phyloP scores from a whole-genome alignment of 225 moss, liverwort and hornwort genomes.

The Lunularia cruciata region DNA sequence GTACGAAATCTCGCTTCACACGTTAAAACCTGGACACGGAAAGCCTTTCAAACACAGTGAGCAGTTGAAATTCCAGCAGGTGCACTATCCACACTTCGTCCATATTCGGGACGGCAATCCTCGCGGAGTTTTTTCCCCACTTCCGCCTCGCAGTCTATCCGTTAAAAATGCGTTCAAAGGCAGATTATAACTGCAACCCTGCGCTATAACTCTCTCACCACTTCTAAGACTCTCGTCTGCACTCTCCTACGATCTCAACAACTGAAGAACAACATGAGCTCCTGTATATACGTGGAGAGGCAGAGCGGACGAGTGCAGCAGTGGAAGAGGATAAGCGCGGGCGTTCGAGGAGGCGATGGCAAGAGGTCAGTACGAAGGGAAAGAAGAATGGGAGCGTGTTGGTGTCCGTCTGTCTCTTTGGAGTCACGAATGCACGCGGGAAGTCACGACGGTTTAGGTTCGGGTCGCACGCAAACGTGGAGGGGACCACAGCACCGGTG shows the following conservation, averaged over 20 bases:
- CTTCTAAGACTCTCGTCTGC: neutral
- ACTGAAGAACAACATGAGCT: neutral
- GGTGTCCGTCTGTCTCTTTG: constrained; percentile 12
- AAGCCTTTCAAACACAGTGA: neutral
- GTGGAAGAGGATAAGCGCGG: neutral
- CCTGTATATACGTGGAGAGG: no score
- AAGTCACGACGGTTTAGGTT: constrained; percentile 20
- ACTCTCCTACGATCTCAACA: neutral
- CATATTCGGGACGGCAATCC: constrained; percentile 9
- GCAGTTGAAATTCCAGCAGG: neutral
- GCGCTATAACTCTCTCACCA: neutral
- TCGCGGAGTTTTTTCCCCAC: neutral
- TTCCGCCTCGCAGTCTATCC: no score
- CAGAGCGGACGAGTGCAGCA: neutral
- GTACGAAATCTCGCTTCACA: neutral
- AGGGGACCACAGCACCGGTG: constrained; percentile 5
- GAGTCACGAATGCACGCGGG: constrained; percentile 20
- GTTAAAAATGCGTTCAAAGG: no score
- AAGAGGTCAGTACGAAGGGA: neutral
- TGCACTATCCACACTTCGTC: constrained; percentile 9
- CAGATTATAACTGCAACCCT: neutral
- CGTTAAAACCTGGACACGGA: constrained; percentile 7
- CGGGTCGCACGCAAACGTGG: constrained; percentile 14
- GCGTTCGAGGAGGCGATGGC: neutral
- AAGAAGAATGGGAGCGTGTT: neutral